Conservation (phyloP, 306 rosid genomes). For the Purshia tridentata region DNA sequence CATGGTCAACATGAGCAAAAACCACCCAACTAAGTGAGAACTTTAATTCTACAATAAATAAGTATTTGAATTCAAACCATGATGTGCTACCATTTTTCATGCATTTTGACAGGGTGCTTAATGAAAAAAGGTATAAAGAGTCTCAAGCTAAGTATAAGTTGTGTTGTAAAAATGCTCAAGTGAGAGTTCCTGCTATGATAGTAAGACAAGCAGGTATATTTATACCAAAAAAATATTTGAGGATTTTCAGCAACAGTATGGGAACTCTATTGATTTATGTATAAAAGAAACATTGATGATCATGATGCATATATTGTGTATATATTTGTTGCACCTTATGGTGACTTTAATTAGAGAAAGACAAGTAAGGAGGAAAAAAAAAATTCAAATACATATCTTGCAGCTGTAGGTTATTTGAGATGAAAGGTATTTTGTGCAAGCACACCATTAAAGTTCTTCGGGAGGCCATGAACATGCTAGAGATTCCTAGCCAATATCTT, state of each 20-base stretch:
- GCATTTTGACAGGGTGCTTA: not conserved
- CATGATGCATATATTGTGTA: not conserved
- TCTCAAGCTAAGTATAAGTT: not conserved
- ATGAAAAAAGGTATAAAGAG: not conserved
- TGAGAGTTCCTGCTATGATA: not conserved
- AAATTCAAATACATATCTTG: not conserved
- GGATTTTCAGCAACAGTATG: not conserved
- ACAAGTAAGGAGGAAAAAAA: not conserved
- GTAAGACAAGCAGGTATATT: not conserved
- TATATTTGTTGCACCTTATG: not conserved
- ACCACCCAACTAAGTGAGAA: slow-evolving; percentile 3
- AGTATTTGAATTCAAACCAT: not conserved
- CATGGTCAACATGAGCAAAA: not conserved
- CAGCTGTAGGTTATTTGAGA: not conserved
- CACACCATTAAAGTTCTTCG: not conserved
- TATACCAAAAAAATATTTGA: not conserved
- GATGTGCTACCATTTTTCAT: not conserved
- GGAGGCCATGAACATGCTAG: not conserved
- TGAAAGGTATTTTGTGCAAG: not conserved
- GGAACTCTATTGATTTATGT: not conserved
- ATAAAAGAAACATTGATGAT: not conserved
- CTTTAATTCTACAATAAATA: not conserved
- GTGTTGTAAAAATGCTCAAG: not conserved
- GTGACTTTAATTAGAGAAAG: not conserved
- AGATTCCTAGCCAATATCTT: not conserved